Evolutionary conservation across 139 green algal genomes (phyloP).

Genomic region (Deuterostichococcus epilithicus): DNA sequence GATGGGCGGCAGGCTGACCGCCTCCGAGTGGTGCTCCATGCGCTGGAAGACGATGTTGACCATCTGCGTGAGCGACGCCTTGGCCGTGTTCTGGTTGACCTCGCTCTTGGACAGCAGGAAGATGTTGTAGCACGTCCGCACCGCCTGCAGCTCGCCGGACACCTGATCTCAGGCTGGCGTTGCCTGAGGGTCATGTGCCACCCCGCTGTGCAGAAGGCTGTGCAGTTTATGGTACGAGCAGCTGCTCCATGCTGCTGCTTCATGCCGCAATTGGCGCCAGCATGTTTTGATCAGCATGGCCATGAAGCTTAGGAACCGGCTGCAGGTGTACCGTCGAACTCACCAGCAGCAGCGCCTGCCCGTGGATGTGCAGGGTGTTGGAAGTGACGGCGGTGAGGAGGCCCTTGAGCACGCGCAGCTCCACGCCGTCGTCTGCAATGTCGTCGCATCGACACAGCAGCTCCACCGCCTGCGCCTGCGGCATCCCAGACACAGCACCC

Average conservation of each 20-base stretch:
- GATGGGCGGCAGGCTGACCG: slow-evolving; percentile 39
- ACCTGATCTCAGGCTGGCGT: background rate
- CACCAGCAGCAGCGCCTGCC: slow-evolving; percentile 55
- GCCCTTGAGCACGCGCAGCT: slow-evolving; percentile 86
- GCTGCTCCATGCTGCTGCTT: too few species aligned
- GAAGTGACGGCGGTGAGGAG: slow-evolving; percentile 87
- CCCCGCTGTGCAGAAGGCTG: background rate
- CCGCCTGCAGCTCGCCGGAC: slow-evolving; percentile 49
- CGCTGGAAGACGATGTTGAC: slow-evolving; percentile 93
- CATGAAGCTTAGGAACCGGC: background rate
- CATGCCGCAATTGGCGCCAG: background rate
- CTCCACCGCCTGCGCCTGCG: slow-evolving; percentile 71
- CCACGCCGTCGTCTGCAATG: slow-evolving; percentile 85
- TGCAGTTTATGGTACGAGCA: background rate
- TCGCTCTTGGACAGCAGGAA: slow-evolving; percentile 80
- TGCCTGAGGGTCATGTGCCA: background rate
- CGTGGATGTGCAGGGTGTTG: slow-evolving; percentile 76
- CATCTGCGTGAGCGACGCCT: slow-evolving; percentile 96
- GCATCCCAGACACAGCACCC: background rate
- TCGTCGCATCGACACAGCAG: slow-evolving; percentile 86
- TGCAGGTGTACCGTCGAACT: background rate
- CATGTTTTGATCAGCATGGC: background rate
- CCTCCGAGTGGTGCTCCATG: slow-evolving; percentile 72
- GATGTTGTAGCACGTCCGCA: slow-evolving; percentile 97
- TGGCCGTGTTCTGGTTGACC: slow-evolving; percentile 92